phyloP scores from a whole-genome alignment of 768 basidiomycete genomes.

The Suillus plorans region DNA sequence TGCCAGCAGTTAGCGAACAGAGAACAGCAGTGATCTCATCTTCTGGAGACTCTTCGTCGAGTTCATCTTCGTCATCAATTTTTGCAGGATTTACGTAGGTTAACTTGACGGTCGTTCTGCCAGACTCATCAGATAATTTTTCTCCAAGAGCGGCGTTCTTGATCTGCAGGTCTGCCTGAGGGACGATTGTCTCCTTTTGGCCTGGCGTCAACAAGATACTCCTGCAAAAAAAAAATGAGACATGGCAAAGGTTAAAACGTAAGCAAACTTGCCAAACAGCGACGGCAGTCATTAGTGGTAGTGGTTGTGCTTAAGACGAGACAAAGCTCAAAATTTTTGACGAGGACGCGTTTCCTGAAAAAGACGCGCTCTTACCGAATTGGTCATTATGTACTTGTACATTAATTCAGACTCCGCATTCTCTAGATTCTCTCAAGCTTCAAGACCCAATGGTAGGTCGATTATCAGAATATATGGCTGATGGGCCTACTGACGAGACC shows the following conservation, averaged over 20 bases:
- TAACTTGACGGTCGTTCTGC: conserved; percentile 68
- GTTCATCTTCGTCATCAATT: conserved; percentile 41
- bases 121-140: conserved; percentile 57
- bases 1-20: conserved; percentile 79
- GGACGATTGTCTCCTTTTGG: conserved; percentile 52
- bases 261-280: conserved; percentile 59
- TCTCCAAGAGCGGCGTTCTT: conserved; percentile 84
- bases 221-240: conserved; percentile 42
- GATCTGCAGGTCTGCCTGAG: conserved; percentile 70
- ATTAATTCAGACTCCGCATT: conserved; percentile 47
- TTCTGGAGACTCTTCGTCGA: conserved; percentile 38
- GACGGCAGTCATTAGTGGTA: conserved; percentile 52
- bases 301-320: conserved; percentile 8
- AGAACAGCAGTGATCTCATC: conserved; percentile 55
- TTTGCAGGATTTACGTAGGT: conserved; percentile 44
- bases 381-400: not conserved
- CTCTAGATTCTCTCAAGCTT: conserved; percentile 1
- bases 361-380: conserved; percentile 5
- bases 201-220: conserved; percentile 60
- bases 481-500: conserved; percentile 14
- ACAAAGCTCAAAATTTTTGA: conserved; percentile 20
- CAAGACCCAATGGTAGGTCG: conserved; percentile 49
- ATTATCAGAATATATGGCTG: not conserved
- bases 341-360: conserved; percentile 8
- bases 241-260: conserved; percentile 9